Evolutionary conservation across 1,284 basidiomycete genomes (phyloP), one percentile per base, ranked within the genome.

Genomic region (Cryptococcus sp.): DNA sequence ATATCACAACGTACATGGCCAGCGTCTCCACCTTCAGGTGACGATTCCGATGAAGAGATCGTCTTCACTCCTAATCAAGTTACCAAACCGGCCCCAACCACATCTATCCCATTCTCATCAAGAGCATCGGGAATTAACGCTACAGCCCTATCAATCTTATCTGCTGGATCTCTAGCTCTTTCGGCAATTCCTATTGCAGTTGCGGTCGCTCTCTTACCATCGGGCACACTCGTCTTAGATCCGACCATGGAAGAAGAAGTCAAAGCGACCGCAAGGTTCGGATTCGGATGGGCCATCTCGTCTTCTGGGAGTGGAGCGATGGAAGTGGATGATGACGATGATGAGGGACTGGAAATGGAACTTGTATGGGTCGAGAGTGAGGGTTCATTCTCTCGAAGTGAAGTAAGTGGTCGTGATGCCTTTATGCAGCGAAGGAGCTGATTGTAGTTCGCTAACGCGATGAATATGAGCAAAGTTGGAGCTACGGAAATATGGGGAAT

Each of bases 161-260:
- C 79, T 55, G 75, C 75, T 1, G 76, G 73, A 1, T 59, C 56
- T 3, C 66, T 79, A n/a, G 72, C 73, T 7, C 64, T 77, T 42
- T 65, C 67, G 3, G 78, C 73, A 0, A 69, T 78, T 23, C 68
- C 78, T 3, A 56, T 78, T 0, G 77, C 78, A 3, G 70, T 77
- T 1, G 61, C 72, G 5, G 63, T 79, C n/a, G 78, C 77, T 0
- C 59, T 72, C 16, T 41, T 76, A 2, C 51, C 36, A 21, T 37
- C 31, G 13, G 48, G 40, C 3, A 32, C 16, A 16, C 63, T 88
- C 50, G 80, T 88, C 52, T 66, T 87, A 25, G 88, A 87, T 56
- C 88, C 87, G 2, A 76, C 85, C 22, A 2, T 83, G 80, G 78
- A 78, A 40, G 81, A 82, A 63, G 82, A 82, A 40, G 79, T 81